Conservation (phyloP, 2,329 filamentous ascomycete genomes). For the Fusarium staphyleae region DNA sequence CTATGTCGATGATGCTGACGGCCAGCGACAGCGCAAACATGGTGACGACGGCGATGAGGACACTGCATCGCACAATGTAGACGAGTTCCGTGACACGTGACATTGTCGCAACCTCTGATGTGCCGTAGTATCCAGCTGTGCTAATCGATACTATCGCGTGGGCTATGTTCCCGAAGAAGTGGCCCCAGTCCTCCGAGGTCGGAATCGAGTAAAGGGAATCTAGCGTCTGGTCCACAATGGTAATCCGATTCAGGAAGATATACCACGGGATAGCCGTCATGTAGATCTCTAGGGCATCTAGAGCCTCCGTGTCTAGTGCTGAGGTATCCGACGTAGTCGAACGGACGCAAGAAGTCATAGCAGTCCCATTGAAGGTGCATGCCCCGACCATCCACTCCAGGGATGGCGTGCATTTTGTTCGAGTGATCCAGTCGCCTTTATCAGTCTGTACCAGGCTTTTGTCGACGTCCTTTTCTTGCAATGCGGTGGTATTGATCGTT, state of each 20-base stretch:
- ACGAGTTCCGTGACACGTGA: slow-evolving; percentile 20
- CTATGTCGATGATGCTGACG: slow-evolving; percentile 28
- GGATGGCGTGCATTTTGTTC: slow-evolving; percentile 29
- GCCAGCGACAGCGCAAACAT: slow-evolving; percentile 22
- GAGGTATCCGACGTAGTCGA: slow-evolving; percentile 11
- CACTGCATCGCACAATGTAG: slow-evolving; percentile 30
- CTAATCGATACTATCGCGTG: slow-evolving; percentile 32
- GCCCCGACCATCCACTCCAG: slow-evolving; percentile 28
- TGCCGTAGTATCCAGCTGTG: slow-evolving; percentile 34
- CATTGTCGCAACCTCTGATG: slow-evolving; percentile 11
- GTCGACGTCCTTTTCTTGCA: slow-evolving; percentile 16
- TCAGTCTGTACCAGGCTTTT: slow-evolving; percentile 24
- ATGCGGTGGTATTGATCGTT: slow-evolving; percentile 25
- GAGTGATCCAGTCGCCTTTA: slow-evolving; percentile 27
- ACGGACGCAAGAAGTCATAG: slow-evolving; percentile 22
- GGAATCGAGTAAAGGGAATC: slow-evolving; percentile 32
- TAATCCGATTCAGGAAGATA: slow-evolving; percentile 23
- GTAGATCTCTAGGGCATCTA: slow-evolving; percentile 22
- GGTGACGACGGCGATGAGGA: slow-evolving; percentile 19
- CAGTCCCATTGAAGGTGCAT: slow-evolving; percentile 28
- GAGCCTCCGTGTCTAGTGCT: slow-evolving; percentile 20
- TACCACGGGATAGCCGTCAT: slow-evolving; percentile 38
- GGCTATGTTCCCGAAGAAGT: slow-evolving; percentile 36
- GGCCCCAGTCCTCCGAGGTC: slow-evolving; percentile 23
- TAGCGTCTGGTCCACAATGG: slow-evolving; percentile 27